A percentile compares a stretch with the other conserved stretches of the same genome.
phyloP scores from a whole-genome alignment of 805 yeast species.

The Huiozyma sinensis region DNA sequence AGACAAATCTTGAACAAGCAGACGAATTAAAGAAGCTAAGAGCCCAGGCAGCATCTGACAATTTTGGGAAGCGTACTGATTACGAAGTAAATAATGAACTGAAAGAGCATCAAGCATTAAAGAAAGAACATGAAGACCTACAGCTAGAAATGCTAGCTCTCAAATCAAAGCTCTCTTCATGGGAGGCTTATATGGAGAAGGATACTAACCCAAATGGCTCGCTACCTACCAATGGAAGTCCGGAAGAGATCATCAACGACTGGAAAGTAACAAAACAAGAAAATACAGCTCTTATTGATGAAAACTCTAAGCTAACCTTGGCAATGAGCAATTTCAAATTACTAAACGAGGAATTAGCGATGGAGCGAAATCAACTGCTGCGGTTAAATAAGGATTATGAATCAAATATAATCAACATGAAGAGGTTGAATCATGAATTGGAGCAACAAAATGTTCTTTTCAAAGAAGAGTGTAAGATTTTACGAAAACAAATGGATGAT shows the following conservation, averaged over 20 bases:
- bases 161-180: conserved; percentile 37
- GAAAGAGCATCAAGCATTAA: conserved; percentile 32
- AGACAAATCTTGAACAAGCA: conserved; percentile 41
- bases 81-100: conserved; percentile 32
- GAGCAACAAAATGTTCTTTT: conserved; percentile 44
- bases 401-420: conserved; percentile 20
- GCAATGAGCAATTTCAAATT: conserved; percentile 18
- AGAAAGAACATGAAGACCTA: conserved; percentile 36
- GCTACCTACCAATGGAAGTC: conserved; percentile 2
- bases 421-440: conserved; percentile 32
- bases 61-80: conserved; percentile 21
- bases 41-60: conserved; percentile 13
- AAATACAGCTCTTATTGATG: conserved; percentile 28
- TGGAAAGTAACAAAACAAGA: conserved; percentile 34
- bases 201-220: conserved; percentile 13
- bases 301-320: conserved; percentile 18
- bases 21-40: conserved; percentile 41
- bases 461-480: conserved; percentile 46
- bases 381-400: conserved; percentile 22
- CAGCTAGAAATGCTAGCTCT: conserved; percentile 41
- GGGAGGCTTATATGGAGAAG: conserved; percentile 32
- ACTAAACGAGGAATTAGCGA: conserved; percentile 27
- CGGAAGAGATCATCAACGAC: conserved; percentile 31
- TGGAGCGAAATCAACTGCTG: conserved; percentile 31
- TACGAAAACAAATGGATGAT: conserved; percentile 43